A percentile compares a stretch with the other conserved stretches of the same genome.
Evolutionary conservation across 768 basidiomycete species (phyloP).

Genomic region (Melanogaster broomeanus): DNA sequence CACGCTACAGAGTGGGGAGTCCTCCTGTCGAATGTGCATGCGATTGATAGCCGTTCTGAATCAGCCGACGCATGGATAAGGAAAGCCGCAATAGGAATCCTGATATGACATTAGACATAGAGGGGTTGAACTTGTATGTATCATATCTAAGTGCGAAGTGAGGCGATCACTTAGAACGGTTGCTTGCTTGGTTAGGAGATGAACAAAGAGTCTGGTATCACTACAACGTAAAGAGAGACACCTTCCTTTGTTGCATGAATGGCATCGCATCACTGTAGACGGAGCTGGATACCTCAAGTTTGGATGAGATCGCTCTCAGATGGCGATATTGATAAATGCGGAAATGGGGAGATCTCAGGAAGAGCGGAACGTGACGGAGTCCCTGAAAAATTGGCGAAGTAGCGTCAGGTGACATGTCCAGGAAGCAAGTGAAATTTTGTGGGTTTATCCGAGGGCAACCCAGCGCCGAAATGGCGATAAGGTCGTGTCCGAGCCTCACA

Average conservation of each 20-base stretch:
- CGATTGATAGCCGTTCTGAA: conserved; percentile 22
- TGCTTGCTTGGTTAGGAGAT: too few species aligned
- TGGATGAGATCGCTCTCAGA: conserved; percentile 21
- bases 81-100: conserved; percentile 1
- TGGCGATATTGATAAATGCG: conserved; percentile 22
- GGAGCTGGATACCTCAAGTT: conserved; percentile 4
- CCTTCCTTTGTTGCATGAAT: too few species aligned
- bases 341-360: conserved; percentile 28
- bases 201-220: too few species aligned
- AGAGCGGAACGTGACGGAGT: conserved; percentile 18
- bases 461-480: not conserved
- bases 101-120: conserved; percentile 10
- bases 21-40: not conserved
- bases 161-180: too few species aligned
- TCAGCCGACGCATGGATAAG: conserved; percentile 10
- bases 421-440: conserved; percentile 4
- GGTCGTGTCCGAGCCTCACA: not conserved
- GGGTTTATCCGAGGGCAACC: conserved; percentile 5
- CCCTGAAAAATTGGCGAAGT: conserved; percentile 21
- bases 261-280: too few species aligned
- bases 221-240: not conserved
- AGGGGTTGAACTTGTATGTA: not conserved
- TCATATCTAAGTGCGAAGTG: too few species aligned
- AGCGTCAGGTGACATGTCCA: conserved; percentile 17
- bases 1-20: not conserved